phyloP scores from a whole-genome alignment of 1,284 basidiomycete species.

The Cystobasidium pallidum region DNA sequence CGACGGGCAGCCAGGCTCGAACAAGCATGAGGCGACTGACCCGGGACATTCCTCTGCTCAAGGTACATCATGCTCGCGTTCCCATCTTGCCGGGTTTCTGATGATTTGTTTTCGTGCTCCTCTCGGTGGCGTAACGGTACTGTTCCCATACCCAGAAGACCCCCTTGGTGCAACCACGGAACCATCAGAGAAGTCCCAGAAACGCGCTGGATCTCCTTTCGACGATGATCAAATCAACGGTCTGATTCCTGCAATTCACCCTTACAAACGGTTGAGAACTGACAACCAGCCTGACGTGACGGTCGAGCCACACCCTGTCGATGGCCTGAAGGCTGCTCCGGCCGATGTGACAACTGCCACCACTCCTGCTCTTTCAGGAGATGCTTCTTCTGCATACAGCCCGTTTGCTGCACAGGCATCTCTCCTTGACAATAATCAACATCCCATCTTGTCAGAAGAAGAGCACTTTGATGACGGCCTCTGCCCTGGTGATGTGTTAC shows the following conservation, averaged over 20 bases:
- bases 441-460: background rate
- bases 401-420: background rate
- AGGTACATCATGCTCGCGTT: background rate
- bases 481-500: background rate
- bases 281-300: conserved; percentile 10
- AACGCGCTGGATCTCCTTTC: conserved; percentile 15
- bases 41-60: background rate
- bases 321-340: background rate
- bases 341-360: background rate
- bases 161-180: background rate
- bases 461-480: background rate
- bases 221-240: background rate
- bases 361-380: background rate
- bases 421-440: background rate
- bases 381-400: background rate
- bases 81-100: background rate
- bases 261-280: conserved; percentile 4
- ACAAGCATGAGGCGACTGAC: background rate
- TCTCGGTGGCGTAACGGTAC: background rate
- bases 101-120: background rate
- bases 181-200: background rate
- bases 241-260: background rate
- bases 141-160: background rate
- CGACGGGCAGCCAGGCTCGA: background rate
- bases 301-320: background rate